A percentile compares a stretch with the other conserved stretches of the same genome.
Evolutionary conservation across 345 rosid genomes (phyloP).

Genomic region (Chamaenerion angustifolium): DNA sequence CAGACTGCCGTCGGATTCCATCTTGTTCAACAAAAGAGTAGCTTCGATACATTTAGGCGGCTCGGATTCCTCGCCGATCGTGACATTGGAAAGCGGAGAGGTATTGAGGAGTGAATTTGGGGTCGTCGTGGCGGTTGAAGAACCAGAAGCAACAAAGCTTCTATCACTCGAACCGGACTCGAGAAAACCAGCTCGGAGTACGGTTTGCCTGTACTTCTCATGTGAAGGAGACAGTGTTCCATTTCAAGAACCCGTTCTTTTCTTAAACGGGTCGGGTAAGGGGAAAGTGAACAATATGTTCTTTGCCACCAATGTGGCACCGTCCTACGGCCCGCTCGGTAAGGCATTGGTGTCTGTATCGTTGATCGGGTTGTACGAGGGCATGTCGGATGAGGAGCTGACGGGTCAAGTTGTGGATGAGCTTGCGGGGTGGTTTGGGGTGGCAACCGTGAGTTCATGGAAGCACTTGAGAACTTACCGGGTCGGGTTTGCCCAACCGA

Average conservation of each 20-base stretch:
- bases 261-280: conserved; percentile 60
- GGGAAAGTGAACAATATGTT: conserved; percentile 91
- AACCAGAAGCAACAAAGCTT: conserved; percentile 49
- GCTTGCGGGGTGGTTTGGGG: conserved; percentile 64
- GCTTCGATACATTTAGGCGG: conserved; percentile 33
- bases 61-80: conserved; percentile 17
- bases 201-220: conserved; percentile 69
- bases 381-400: conserved; percentile 35
- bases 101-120: conserved; percentile 42
- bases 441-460: conserved; percentile 43
- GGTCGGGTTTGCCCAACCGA: conserved; percentile 66
- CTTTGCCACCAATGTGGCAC: conserved; percentile 72
- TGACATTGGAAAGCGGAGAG: conserved; percentile 43
- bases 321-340: conserved; percentile 51
- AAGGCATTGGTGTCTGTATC: conserved; percentile 70
- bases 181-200: conserved; percentile 39
- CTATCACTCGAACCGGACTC: conserved; percentile 19
- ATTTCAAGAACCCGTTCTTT: conserved; percentile 52
- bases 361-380: conserved; percentile 54
- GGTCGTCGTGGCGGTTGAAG: conserved; percentile 71
- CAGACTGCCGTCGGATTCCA: conserved; percentile 38
- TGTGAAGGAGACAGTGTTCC: conserved; percentile 40
- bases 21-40: conserved; percentile 39
- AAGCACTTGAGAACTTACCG: conserved; percentile 62
- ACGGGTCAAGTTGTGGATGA: conserved; percentile 33